Conservation (phyloP, 306 rosid genomes). For the Alnus rubra region DNA sequence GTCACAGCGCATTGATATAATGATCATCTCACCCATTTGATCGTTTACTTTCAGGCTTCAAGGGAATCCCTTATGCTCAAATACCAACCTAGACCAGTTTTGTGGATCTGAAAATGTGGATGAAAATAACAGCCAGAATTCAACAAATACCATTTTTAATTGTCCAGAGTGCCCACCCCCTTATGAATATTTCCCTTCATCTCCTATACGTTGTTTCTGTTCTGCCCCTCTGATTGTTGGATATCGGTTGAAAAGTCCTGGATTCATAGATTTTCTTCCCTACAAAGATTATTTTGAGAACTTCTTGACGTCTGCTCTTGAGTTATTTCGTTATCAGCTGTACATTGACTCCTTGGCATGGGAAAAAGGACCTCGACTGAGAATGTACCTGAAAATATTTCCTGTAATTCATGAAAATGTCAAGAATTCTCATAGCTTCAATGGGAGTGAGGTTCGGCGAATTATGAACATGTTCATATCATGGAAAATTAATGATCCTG, state of each 20-base stretch:
- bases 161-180: conserved; percentile 72
- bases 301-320: conserved; percentile 50
- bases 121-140: conserved; percentile 16
- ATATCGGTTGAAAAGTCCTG: conserved; percentile 93
- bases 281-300: conserved; percentile 35
- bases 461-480: conserved; percentile 52
- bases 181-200: conserved; percentile 46
- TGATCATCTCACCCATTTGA: background rate
- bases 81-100: conserved; percentile 39
- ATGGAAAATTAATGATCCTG: conserved; percentile 61
- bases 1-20: background rate
- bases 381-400: conserved; percentile 65
- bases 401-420: conserved; percentile 37
- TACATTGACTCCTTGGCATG: conserved; percentile 44
- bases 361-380: conserved; percentile 77
- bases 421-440: conserved; percentile 37
- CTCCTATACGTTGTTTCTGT: conserved; percentile 58
- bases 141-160: conserved; percentile 28
- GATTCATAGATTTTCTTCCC: conserved; percentile 62
- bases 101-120: conserved; percentile 52
- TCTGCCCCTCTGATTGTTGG: conserved; percentile 60
- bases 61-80: conserved; percentile 82
- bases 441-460: conserved; percentile 56
- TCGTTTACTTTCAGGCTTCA: conserved; percentile 61
- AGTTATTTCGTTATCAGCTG: conserved; percentile 47